phyloP scores from a whole-genome alignment of 1,284 basidiomycete genomes.

The Fomitopsis pinicola region DNA sequence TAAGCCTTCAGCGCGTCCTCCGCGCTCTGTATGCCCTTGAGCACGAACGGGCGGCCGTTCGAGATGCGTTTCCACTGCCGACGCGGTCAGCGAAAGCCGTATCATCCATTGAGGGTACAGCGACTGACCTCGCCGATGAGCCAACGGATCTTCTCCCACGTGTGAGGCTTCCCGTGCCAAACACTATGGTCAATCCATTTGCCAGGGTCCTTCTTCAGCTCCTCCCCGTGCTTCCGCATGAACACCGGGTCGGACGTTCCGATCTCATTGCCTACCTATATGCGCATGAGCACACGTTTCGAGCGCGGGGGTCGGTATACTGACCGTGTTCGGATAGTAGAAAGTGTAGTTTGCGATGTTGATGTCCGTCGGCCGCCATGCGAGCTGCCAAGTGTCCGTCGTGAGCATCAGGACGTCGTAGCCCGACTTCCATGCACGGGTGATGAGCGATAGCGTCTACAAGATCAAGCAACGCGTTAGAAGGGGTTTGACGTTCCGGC shows the following conservation, averaged over 20 bases:
- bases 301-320: background rate
- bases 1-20: slow-evolving; percentile 46
- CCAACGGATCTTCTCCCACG: slow-evolving; percentile 52
- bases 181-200: slow-evolving; percentile 52
- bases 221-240: slow-evolving; percentile 44
- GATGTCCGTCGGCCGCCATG: slow-evolving; percentile 55
- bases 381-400: slow-evolving; percentile 57
- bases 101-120: too few species aligned
- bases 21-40: slow-evolving; percentile 54
- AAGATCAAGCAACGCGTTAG: background rate
- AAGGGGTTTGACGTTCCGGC: background rate
- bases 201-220: slow-evolving; percentile 39
- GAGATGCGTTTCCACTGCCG: slow-evolving; percentile 51
- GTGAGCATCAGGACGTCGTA: slow-evolving; percentile 53
- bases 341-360: slow-evolving; percentile 45
- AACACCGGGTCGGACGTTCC: slow-evolving; percentile 52
- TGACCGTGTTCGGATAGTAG: slow-evolving; percentile 10
- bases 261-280: slow-evolving; percentile 39
- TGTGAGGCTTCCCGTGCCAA: slow-evolving; percentile 56
- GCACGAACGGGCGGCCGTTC: slow-evolving; percentile 47
- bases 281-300: background rate
- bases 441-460: slow-evolving; percentile 41
- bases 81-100: background rate
- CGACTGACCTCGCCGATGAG: slow-evolving; percentile 37
- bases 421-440: slow-evolving; percentile 44